Evolutionary conservation across 2,329 filamentous ascomycete genomes (phyloP).

Genomic region (Pseudophaeomoniella oleicola): DNA sequence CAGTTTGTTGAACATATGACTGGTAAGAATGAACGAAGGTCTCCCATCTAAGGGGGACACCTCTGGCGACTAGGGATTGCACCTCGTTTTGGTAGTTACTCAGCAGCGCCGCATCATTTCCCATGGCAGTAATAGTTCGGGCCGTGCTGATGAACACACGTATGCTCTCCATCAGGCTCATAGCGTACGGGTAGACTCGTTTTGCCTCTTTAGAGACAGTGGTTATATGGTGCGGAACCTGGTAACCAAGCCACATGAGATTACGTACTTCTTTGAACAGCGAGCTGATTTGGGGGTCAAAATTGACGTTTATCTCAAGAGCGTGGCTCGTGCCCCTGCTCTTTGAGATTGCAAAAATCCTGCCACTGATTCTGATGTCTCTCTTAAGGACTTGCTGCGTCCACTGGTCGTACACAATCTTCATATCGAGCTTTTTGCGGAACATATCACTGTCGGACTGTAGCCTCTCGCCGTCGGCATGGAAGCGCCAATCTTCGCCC

Average conservation of each 20-base stretch:
- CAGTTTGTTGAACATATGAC: constrained; percentile 56
- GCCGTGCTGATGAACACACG: constrained; percentile 81
- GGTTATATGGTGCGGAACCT: constrained; percentile 84
- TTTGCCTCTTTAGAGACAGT: constrained; percentile 98
- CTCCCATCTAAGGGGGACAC: constrained; percentile 86
- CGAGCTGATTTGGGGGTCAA: constrained; percentile 91
- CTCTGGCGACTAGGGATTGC: constrained; percentile 68
- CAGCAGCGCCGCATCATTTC: constrained; percentile 71
- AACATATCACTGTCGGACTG: constrained; percentile 86
- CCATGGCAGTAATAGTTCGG: constrained; percentile 70
- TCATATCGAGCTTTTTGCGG: constrained; percentile 87
- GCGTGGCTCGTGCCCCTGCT: constrained; percentile 83
- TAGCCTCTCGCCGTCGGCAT: constrained; percentile 87
- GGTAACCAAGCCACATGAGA: constrained; percentile 84
- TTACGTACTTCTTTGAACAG: constrained; percentile 98
- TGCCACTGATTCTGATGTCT: constrained; percentile 81
- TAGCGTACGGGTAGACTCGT: constrained; percentile 91
- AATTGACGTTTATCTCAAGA: constrained; percentile 84
- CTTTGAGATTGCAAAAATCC: constrained; percentile 77
- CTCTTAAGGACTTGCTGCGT: constrained; percentile 75
- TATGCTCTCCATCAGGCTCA: constrained; percentile 98
- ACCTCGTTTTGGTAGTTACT: constrained; percentile 88
- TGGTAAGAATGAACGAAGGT: constrained; percentile 97
- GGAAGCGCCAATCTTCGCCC: constrained; percentile 84
- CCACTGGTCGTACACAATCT: constrained; percentile 92